A percentile compares a stretch with the other conserved stretches of the same genome.
phyloP scores from a whole-genome alignment of 2,329 filamentous ascomycete species.

The Clarireedia homoeocarpa region DNA sequence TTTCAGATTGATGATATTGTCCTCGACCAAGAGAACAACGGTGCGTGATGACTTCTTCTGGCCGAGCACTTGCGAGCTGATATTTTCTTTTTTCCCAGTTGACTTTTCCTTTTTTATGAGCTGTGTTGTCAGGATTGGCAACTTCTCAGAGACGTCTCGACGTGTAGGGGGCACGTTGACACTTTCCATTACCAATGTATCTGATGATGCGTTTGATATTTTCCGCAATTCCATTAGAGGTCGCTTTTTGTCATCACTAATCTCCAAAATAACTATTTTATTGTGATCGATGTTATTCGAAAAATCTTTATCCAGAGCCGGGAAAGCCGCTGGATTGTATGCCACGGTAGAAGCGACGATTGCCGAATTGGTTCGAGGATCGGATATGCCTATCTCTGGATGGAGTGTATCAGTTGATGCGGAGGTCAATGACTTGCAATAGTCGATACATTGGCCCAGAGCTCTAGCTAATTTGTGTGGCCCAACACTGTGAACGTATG shows the following conservation, averaged over 20 bases:
- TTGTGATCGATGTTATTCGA: not conserved
- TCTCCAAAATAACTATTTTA: not conserved
- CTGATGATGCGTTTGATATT: not conserved
- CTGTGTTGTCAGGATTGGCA: not conserved
- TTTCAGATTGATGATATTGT: conserved; percentile 33
- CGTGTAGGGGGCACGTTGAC: not conserved
- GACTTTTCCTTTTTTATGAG: not conserved
- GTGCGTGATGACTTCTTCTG: not conserved
- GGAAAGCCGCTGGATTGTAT: too few species aligned
- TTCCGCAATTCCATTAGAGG: not conserved
- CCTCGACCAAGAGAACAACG: conserved; percentile 32
- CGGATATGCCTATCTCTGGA: not conserved
- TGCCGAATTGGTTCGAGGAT: too few species aligned
- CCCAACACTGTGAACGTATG: conserved; percentile 11
- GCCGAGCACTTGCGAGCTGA: not conserved
- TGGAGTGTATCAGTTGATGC: not conserved
- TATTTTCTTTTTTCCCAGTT: not conserved
- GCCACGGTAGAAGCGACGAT: too few species aligned
- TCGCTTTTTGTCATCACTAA: not conserved
- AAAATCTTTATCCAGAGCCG: too few species aligned
- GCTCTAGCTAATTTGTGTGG: conserved; percentile 18
- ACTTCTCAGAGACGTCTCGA: too few species aligned
- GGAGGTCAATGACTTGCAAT: not conserved
- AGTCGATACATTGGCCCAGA: conserved; percentile 14
- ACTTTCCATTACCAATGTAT: not conserved